Conservation (phyloP, 371 early-diverging fungal genomes). For the Apophysomyces elegans region DNA sequence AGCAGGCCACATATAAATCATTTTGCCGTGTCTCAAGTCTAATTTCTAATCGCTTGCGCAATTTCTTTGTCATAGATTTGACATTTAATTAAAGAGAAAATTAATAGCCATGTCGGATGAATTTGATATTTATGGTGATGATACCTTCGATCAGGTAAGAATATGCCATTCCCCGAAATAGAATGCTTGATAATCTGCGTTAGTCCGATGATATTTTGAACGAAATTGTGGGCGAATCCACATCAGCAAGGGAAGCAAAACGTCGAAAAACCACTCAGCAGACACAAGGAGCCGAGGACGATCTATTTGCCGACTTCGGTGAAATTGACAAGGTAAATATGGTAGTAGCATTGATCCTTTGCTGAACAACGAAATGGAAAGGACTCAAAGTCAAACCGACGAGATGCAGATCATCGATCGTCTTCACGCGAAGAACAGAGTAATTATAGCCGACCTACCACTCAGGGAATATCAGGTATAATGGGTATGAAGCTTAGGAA, state of each 20-base stretch:
- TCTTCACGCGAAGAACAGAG: not conserved
- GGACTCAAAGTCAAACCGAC: constrained; percentile 8
- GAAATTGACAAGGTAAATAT: constrained; percentile 36
- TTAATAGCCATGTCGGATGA: constrained; percentile 33
- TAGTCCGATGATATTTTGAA: constrained; percentile 45
- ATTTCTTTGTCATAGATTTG: constrained; percentile 11
- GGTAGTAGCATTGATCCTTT: not conserved
- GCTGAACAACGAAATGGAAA: not conserved
- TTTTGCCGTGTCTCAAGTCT: constrained; percentile 1
- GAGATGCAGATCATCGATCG: not conserved
- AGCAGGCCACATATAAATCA: constrained; percentile 5
- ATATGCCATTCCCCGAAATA: not conserved
- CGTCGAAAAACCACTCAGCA: constrained; percentile 24
- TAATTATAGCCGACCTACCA: not conserved
- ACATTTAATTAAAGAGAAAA: constrained; percentile 8
- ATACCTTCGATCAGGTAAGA: constrained; percentile 44
- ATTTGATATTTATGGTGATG: constrained; percentile 55
- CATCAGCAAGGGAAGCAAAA: constrained; percentile 33
- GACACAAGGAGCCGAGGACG: constrained; percentile 26
- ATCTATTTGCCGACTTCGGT: constrained; percentile 44
- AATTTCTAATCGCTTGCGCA: constrained; percentile 9
- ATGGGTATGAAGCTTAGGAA: not conserved
- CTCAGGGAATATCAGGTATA: not conserved
- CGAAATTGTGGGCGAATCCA: constrained; percentile 43
- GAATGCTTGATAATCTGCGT: not conserved